A percentile compares a stretch with the other conserved stretches of the same genome.
Conservation (phyloP, 2,329 filamentous ascomycete genomes). For the Zasmidium cellare region DNA sequence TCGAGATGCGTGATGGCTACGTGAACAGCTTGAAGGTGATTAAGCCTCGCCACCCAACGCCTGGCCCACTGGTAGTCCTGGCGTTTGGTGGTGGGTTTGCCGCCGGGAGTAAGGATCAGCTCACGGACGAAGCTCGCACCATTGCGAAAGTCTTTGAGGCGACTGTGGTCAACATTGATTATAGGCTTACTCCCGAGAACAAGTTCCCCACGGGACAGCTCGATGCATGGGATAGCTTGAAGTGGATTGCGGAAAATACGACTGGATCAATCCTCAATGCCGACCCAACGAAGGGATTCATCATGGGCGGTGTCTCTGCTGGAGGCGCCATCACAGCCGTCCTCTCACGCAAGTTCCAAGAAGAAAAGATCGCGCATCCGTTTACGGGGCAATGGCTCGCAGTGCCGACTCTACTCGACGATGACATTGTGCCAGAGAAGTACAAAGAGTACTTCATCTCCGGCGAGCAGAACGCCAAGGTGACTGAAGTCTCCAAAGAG, state of each 20-base stretch:
- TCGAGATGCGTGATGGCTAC: conserved; percentile 37
- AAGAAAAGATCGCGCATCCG: conserved; percentile 43
- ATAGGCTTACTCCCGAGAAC: conserved; percentile 50
- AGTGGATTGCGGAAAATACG: conserved; percentile 47
- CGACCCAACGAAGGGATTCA: conserved; percentile 47
- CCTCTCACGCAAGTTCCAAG: conserved; percentile 41
- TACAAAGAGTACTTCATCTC: conserved; percentile 43
- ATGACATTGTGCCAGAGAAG: conserved; percentile 37
- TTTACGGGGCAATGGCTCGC: conserved; percentile 51
- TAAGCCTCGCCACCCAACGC: conserved; percentile 21
- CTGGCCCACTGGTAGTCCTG: conserved; percentile 29
- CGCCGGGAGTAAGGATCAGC: conserved; percentile 27
- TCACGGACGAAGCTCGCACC: conserved; percentile 27
- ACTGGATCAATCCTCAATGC: conserved; percentile 36
- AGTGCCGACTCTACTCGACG: conserved; percentile 40
- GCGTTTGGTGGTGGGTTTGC: conserved; percentile 32
- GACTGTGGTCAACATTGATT: conserved; percentile 45
- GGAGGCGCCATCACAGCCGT: conserved; percentile 45
- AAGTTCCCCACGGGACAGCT: conserved; percentile 46
- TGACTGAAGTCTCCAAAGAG: conserved; percentile 33
- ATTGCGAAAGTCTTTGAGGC: conserved; percentile 36
- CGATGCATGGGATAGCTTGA: conserved; percentile 49
- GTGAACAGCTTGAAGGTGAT: conserved; percentile 37
- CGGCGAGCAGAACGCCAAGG: conserved; percentile 6
- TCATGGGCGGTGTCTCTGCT: conserved; percentile 53